Conservation (phyloP, 768 basidiomycete genomes). For the Mycena alexandri region DNA sequence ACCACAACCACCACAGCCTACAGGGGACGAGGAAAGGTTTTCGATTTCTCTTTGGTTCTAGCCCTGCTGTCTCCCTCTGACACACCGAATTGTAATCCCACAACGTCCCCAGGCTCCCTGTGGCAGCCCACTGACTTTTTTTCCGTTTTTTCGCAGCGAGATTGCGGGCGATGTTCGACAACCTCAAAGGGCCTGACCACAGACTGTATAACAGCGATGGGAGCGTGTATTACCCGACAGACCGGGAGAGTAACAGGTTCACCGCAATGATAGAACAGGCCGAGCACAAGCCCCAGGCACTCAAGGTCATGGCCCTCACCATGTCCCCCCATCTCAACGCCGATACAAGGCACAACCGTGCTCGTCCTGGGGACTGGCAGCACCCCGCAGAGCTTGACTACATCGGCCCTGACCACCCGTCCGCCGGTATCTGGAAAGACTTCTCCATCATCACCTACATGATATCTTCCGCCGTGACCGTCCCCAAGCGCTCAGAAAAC, state of each 20-base stretch:
- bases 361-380: slow-evolving; percentile 9
- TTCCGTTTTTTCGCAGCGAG: slow-evolving; percentile 18
- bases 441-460: slow-evolving; percentile 29
- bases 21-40: slow-evolving; percentile 27
- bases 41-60: slow-evolving; percentile 23
- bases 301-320: slow-evolving; percentile 32
- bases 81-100: background rate
- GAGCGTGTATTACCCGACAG: too few species aligned
- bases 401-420: slow-evolving; percentile 25
- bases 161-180: too few species aligned
- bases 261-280: slow-evolving; percentile 24
- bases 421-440: slow-evolving; percentile 29
- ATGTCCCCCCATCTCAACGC: slow-evolving; percentile 29
- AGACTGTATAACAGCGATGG: too few species aligned
- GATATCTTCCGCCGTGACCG: slow-evolving; percentile 26
- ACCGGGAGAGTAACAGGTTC: slow-evolving; percentile 11
- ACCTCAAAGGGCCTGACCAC: too few species aligned
- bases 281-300: slow-evolving; percentile 12
- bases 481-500: slow-evolving; percentile 34
- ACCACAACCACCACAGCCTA: slow-evolving; percentile 19
- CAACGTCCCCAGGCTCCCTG: slow-evolving; percentile 1
- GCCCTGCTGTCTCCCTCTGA: slow-evolving; percentile 17
- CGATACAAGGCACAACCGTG: slow-evolving; percentile 21
- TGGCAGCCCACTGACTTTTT: slow-evolving; percentile 31
- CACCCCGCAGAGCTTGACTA: slow-evolving; percentile 32